Conservation (phyloP, 2,329 filamentous ascomycete genomes). For the Venturia nashicola region DNA sequence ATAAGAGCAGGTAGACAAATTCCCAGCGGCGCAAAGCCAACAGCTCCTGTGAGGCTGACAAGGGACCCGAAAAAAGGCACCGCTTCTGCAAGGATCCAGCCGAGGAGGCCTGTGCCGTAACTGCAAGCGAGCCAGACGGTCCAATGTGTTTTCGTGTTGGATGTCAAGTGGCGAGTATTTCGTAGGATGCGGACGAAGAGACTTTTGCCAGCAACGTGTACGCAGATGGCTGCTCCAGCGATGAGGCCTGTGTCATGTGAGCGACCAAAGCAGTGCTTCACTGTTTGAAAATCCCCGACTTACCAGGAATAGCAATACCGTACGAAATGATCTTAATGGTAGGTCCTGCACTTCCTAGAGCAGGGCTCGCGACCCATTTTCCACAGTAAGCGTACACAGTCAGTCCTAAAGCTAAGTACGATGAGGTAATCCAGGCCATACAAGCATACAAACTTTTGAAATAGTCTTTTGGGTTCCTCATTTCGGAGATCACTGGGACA, state of each 20-base stretch:
- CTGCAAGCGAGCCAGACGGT: neutral
- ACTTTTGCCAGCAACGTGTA: slow-evolving; percentile 5
- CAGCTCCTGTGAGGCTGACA: neutral
- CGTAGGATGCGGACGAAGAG: slow-evolving; percentile 6
- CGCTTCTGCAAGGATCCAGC: neutral
- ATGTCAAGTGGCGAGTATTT: neutral
- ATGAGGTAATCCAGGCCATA: neutral
- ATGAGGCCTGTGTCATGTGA: neutral
- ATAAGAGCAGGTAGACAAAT: slow-evolving; percentile 1
- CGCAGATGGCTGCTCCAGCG: slow-evolving; percentile 1
- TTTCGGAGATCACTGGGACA: slow-evolving; percentile 5
- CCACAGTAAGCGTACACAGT: neutral
- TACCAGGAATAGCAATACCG: slow-evolving; percentile 3
- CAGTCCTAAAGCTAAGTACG: neutral
- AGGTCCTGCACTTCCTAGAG: slow-evolving; percentile 1
- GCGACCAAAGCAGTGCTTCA: neutral
- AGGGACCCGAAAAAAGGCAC: slow-evolving; percentile 3
- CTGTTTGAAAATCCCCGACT: neutral
- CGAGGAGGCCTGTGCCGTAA: neutral
- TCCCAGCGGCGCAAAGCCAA: slow-evolving; percentile 3
- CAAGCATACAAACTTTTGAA: slow-evolving; percentile 7
- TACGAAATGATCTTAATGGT: slow-evolving; percentile 3
- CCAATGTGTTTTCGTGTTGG: slow-evolving; percentile 1
- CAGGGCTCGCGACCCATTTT: slow-evolving; percentile 3
- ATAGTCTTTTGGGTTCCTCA: slow-evolving; percentile 1